Percentiles rank a stretch among this genome's conserved stretches.
phyloP scores from a whole-genome alignment of 2,329 filamentous ascomycete genomes.

The Boeremia exigua region DNA sequence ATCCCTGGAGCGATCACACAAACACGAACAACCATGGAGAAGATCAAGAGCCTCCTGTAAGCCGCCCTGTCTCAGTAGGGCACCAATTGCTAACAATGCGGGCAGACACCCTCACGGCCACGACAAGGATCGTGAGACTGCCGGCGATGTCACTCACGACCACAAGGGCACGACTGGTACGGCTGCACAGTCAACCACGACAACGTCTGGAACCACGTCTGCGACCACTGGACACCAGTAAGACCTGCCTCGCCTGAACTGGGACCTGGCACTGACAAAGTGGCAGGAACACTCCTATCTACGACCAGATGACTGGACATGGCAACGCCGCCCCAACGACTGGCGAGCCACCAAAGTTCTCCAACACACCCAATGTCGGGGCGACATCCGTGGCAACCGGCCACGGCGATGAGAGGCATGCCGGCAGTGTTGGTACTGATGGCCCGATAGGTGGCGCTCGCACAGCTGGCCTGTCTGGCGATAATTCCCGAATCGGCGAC shows the following conservation, averaged over 20 bases:
- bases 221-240: background rate
- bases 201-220: background rate
- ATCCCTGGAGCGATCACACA: conserved; percentile 18
- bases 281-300: conserved; percentile 29
- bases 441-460: conserved; percentile 7
- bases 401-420: background rate
- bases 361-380: conserved; percentile 11
- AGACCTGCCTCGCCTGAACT: background rate
- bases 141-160: conserved; percentile 22
- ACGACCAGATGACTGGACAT: conserved; percentile 35
- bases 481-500: background rate
- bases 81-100: conserved; percentile 23
- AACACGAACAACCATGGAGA: conserved; percentile 43
- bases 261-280: background rate
- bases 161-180: conserved; percentile 21
- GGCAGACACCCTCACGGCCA: conserved; percentile 43
- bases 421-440: conserved; percentile 8
- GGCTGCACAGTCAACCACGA: conserved; percentile 6
- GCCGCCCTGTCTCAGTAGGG: conserved; percentile 6
- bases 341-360: conserved; percentile 13
- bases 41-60: conserved; percentile 54
- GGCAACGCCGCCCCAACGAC: conserved; percentile 6
- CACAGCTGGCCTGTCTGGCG: background rate
- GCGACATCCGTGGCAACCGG: conserved; percentile 8
- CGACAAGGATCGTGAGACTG: conserved; percentile 44